Conservation (phyloP, 192 early-diverging fungal species). For the Pilaira anomala region DNA sequence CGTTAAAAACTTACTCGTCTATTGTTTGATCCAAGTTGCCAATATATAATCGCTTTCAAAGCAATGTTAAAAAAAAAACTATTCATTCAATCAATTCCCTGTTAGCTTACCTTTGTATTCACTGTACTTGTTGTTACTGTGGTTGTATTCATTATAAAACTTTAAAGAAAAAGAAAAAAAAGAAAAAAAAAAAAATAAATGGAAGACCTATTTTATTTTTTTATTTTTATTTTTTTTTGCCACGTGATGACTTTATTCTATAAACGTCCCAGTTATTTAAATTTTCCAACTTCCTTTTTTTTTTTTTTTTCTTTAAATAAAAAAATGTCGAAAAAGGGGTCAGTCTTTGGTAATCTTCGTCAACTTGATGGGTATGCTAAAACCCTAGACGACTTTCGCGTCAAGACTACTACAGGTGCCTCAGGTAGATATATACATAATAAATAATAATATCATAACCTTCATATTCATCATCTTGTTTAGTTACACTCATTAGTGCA, state of each 20-base stretch:
- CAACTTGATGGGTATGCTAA: conserved; percentile 92
- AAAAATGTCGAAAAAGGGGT: conserved; percentile 44
- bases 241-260: neutral
- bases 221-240: neutral
- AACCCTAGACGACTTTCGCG: conserved; percentile 91
- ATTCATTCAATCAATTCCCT: neutral
- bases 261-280: neutral
- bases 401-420: conserved; percentile 78
- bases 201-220: neutral
- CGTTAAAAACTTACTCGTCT: conserved; percentile 50
- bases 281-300: neutral
- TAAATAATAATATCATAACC: neutral
- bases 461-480: neutral
- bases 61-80: neutral
- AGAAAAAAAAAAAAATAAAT: neutral
- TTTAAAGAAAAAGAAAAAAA: neutral
- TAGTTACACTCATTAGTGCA: conserved; percentile 77
- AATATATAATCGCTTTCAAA: conserved; percentile 56
- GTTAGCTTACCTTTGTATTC: conserved; percentile 12
- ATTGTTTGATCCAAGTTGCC: conserved; percentile 63
- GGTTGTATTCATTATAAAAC: neutral
- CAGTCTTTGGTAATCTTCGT: conserved; percentile 52
- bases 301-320: neutral
- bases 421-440: conserved; percentile 34
- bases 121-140: neutral